A percentile compares a stretch with the other conserved stretches of the same genome.
phyloP scores from a whole-genome alignment of 768 basidiomycete species.

The Suillus clintonianus region DNA sequence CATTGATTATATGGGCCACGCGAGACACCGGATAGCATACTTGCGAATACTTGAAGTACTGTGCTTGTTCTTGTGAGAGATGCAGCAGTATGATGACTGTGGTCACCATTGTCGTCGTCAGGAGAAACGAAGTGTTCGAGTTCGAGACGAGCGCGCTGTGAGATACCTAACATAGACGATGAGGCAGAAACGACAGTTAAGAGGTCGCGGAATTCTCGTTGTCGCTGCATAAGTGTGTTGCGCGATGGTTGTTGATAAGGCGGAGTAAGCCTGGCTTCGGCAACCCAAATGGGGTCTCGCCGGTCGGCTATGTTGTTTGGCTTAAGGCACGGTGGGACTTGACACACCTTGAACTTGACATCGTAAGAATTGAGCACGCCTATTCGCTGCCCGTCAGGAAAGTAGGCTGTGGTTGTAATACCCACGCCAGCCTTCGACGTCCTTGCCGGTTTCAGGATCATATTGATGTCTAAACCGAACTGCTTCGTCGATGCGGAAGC shows the following conservation, averaged over 20 bases:
- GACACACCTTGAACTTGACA: too few species aligned
- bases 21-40: neutral
- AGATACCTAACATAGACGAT: neutral
- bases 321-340: too few species aligned
- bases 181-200: neutral
- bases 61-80: neutral
- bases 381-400: neutral
- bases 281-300: too few species aligned
- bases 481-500: too few species aligned
- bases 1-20: neutral
- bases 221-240: neutral
- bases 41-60: neutral
- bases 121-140: neutral
- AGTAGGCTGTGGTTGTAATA: neutral
- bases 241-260: too few species aligned
- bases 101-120: neutral
- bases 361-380: too few species aligned
- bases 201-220: neutral
- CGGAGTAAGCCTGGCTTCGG: neutral
- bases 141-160: neutral
- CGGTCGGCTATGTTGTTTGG: too few species aligned
- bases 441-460: neutral
- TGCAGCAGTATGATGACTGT: neutral
- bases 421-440: neutral
- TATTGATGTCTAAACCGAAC: neutral